Evolutionary conservation across 306 rosid genomes (phyloP).

Genomic region (Vigna radiata): DNA sequence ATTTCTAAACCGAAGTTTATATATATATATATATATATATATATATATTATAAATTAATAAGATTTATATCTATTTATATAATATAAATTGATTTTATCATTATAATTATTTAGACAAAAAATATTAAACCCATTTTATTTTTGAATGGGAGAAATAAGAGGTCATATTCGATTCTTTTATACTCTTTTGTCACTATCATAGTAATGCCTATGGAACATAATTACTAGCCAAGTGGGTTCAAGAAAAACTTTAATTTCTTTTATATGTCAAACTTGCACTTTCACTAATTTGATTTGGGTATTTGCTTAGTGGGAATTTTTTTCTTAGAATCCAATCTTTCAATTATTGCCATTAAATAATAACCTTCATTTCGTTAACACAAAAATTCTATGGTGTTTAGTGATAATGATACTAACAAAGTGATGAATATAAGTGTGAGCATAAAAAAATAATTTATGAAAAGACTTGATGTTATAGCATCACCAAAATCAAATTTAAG

Average conservation of each 20-base stretch:
- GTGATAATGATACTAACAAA: neutral
- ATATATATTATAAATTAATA: too few relatives aligned
- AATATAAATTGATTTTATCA: too few relatives aligned
- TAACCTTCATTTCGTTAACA: neutral
- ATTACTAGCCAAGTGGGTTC: neutral
- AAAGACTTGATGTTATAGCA: neutral
- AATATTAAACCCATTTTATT: too few relatives aligned
- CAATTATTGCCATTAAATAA: neutral
- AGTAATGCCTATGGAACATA: neutral
- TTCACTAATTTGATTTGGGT: constrained; percentile 8
- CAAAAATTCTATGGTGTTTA: neutral
- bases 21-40: too few relatives aligned
- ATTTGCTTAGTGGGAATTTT: neutral
- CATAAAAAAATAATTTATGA: neutral
- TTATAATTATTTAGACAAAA: too few relatives aligned
- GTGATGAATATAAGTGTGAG: neutral
- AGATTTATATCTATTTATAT: too few relatives aligned
- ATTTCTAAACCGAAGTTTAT: too few relatives aligned
- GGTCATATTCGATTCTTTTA: neutral
- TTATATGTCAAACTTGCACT: neutral
- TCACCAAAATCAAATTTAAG: neutral
- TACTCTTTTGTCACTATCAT: constrained; percentile 25
- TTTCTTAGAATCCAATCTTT: neutral
- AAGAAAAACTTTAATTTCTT: neutral
- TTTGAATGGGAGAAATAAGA: too few relatives aligned